Evolutionary conservation across 73 alveolate genomes (phyloP), one percentile per base, ranked within the genome.

Genomic region (Loxodes magnus): DNA sequence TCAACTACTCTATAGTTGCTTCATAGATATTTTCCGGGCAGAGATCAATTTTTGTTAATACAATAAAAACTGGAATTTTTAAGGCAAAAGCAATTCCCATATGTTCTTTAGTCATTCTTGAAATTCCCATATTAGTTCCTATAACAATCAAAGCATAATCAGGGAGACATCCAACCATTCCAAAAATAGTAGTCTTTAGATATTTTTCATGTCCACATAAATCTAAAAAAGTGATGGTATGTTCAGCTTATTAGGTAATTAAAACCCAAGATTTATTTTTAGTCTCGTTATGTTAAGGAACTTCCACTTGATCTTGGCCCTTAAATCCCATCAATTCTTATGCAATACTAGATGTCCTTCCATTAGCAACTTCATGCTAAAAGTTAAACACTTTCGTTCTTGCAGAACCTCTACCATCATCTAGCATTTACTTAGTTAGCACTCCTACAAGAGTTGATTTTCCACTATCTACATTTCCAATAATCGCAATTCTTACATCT

Each of bases 131-230:
- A 72, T 93, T 93, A 20, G 99, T 88, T 9, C 97, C 97, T 12
- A 93, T 87, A 23, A 93, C 77, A 49, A 93, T 90, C 84, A 93
- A 62, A 29, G 96, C 82, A 60, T 93, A 90, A 74, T 93, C 98
- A 5, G 97, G 97, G 46, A 93, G 43, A 37, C 69, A 75, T 15
- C 95, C 97, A 17, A 85, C 92, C 34, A 93, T 63, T 3, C 99
- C 99, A 74, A 84, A 90, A 71, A 93, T 81, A n/a, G 99, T 93
- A 34, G 99, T 93, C 72, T 93, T 93, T 36, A 93, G 71, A 58
- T 93, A 93, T 58, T 87, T 87, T 71, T 93, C 99, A 55, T 93
- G 99, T n/a, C 99, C 99, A 69, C 99, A 93, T 26, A 93, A 70
- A 71, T 93, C 99, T 4, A 80, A 60, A 69, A 85, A 74, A 20